Evolutionary conservation across 148 eudicot genomes (phyloP), one percentile per base, ranked within the genome.

Genomic region (Agrostemma githago): DNA sequence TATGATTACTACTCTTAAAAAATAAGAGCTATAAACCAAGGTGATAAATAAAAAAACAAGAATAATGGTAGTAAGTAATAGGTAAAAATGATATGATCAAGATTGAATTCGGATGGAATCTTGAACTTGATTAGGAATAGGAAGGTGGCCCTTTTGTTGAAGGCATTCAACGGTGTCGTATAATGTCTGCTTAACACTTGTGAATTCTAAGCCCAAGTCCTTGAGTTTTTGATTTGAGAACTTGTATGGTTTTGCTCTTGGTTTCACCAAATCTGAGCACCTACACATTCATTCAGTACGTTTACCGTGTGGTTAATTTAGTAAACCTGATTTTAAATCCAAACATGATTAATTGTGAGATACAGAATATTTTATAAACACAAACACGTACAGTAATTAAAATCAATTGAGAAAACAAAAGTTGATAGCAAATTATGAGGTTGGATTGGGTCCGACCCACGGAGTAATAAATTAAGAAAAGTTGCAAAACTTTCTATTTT

Each of bases 101-200:
- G 44, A 72, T 58, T 67, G 74, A 43, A 81, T 82, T 21, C 71
- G 84, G 70, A 87, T 42, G 7, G 82, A 34, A 10, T 85, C 85
- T 62, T 79, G 84, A 26, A 67, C 83, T 59, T 74, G 88, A 2
- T 79, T 43, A 12, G 88, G 89, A 39, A 90, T 37, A 17, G 89
- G 87, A 56, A 92, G 83, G 46, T 85, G 90, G 62, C 93, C 97
- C 84, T 88, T 92, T 44, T 88, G 91, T 73, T 92, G 97, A 51
- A 92, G 85, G 76, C 90, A 85, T 84, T 79, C 86, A 3, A 92
- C 96, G 4, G 92, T 87, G 58, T 92, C 96, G 66, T 90, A 92
- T 57, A 92, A 37, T 66, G 77, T 51, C 72, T 88, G 91, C 67
- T 86, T 92, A 41, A 80, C 89, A 3, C 90, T 86, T 15, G 84